These are phyloP conservation scores for Mycena olivaceomarginata DNA, from an alignment of 768 basidiomycete genomes.

Conservation along the genomic window DNA sequence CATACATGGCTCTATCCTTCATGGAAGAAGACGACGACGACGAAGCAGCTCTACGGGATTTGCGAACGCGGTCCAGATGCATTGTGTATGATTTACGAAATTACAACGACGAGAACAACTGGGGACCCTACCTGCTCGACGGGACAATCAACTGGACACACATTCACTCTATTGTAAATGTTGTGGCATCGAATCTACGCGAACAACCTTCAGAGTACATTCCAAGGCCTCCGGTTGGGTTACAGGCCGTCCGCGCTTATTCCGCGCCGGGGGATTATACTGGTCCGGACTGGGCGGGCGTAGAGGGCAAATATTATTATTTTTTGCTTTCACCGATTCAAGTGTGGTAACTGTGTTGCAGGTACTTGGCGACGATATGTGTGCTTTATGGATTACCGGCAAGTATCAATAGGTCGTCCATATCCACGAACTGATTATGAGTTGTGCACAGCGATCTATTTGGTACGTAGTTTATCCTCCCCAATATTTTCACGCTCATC, in stretches of 20 bases:
- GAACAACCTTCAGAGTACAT: conserved; percentile 63
- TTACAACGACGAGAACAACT: conserved; percentile 69
- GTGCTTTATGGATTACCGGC: conserved; percentile 89
- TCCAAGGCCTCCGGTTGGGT: conserved; percentile 67
- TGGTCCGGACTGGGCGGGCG: conserved; percentile 81
- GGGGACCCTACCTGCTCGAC: conserved; percentile 74
- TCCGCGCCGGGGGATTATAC: conserved; percentile 67
- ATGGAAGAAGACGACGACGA: conserved; percentile 56
- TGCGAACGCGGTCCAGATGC: conserved; percentile 63
- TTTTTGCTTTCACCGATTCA: neutral
- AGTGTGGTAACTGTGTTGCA: conserved; percentile 40
- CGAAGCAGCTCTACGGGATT: conserved; percentile 60
- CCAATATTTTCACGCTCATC: neutral
- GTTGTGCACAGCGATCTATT: conserved; percentile 61
- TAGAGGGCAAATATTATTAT: conserved; percentile 66
- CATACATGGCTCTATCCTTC: conserved; percentile 68
- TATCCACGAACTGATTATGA: neutral
- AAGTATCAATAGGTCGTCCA: conserved; percentile 2
- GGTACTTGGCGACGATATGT: conserved; percentile 85
- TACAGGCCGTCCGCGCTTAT: conserved; percentile 72
- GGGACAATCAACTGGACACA: conserved; percentile 78
- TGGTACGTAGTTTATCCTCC: conserved; percentile 52
- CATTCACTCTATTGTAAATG: conserved; percentile 74
- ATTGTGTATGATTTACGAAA: conserved; percentile 81
- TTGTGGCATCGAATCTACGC: conserved; percentile 70